These are phyloP conservation scores for Eucalyptus coolabah DNA, from an alignment of 345 rosid genomes.

Conservation along the genomic window DNA sequence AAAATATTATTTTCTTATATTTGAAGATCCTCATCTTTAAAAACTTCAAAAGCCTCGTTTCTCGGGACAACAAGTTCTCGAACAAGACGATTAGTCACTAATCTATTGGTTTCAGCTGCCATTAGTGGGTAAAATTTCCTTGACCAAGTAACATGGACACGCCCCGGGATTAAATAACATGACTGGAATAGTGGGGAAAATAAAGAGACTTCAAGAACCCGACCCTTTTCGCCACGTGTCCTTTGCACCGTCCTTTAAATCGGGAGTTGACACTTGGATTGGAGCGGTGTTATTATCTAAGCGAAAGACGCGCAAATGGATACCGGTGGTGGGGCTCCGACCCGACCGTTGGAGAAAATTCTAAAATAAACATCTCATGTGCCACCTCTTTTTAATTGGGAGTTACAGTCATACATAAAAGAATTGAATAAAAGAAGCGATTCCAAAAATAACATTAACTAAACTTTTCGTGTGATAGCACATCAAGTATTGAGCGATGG, in stretches of 20 bases:
- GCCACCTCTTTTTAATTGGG: neutral
- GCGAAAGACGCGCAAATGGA: neutral
- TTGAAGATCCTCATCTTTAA: neutral
- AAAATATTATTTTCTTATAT: neutral
- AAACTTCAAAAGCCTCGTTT: neutral
- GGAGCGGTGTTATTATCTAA: too few species aligned
- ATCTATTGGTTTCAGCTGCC: neutral
- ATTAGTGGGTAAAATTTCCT: neutral
- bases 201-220: neutral
- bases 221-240: neutral
- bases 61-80: neutral
- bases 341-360: neutral
- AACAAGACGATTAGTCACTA: neutral
- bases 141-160: neutral
- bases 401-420: neutral
- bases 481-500: neutral
- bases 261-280: neutral
- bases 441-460: neutral
- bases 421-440: too few species aligned
- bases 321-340: neutral
- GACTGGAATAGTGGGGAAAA: too few species aligned
- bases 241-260: neutral
- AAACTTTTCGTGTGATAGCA: neutral
- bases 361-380: neutral
- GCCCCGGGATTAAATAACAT: neutral